These are phyloP conservation scores for Beauveria sp. DNA, from an alignment of 2,329 filamentous ascomycete genomes.

Conservation along the genomic window DNA sequence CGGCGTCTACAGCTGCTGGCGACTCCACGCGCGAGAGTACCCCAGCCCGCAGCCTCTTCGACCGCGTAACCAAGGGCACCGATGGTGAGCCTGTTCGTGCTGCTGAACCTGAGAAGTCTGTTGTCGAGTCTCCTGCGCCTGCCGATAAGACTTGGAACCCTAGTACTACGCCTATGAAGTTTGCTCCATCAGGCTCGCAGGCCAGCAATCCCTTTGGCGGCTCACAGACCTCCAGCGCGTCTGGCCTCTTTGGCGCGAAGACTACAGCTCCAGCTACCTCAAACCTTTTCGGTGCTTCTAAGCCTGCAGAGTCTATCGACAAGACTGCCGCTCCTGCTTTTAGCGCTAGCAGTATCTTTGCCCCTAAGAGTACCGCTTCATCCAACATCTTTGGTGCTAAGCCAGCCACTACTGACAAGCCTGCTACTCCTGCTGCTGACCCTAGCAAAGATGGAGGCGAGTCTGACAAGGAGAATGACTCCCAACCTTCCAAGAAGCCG, in stretches of 20 bases:
- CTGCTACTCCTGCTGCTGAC: conserved; percentile 18
- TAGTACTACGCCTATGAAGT: conserved; percentile 48
- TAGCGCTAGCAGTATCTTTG: conserved; percentile 27
- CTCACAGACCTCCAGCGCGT: conserved; percentile 10
- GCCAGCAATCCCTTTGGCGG: conserved; percentile 26
- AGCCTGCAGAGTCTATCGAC: neutral
- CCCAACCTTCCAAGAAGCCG: conserved; percentile 27
- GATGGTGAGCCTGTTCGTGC: conserved; percentile 43
- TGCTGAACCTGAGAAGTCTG: conserved; percentile 15
- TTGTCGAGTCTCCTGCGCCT: conserved; percentile 20
- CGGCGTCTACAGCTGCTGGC: conserved; percentile 18
- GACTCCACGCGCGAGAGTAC: conserved; percentile 33
- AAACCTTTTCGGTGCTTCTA: neutral
- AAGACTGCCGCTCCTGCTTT: conserved; percentile 15
- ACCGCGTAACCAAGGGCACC: conserved; percentile 43
- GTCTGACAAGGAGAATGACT: conserved; percentile 39
- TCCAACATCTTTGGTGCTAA: conserved; percentile 31
- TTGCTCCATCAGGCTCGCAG: conserved; percentile 30
- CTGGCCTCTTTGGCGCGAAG: conserved; percentile 14
- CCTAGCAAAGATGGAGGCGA: conserved; percentile 29
- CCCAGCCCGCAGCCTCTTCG: conserved; percentile 45
- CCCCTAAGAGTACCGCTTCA: conserved; percentile 27
- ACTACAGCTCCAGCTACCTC: neutral
- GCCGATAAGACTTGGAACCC: conserved; percentile 35
- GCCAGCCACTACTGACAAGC: conserved; percentile 19